A percentile compares a stretch with the other conserved stretches of the same genome.
Conservation (phyloP, 768 basidiomycete species). For the Exidia glandulosa region DNA sequence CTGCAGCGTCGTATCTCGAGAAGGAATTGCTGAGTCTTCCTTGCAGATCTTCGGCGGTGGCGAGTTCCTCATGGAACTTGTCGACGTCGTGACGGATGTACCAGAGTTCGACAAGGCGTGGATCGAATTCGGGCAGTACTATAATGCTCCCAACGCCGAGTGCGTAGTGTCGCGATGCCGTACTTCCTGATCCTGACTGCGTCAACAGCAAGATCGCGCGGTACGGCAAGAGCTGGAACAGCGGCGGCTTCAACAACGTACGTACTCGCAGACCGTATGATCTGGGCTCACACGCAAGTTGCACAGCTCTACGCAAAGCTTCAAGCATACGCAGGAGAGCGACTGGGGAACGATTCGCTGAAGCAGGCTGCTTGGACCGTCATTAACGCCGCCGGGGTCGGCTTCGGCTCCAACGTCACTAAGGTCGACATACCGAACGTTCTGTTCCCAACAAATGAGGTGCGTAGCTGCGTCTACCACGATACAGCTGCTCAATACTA, state of each 20-base stretch:
- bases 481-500: neutral
- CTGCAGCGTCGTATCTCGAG: neutral
- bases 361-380: conserved; percentile 2
- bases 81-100: neutral
- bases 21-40: neutral
- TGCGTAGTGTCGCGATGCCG: neutral
- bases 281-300: neutral
- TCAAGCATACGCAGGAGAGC: neutral
- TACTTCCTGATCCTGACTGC: neutral
- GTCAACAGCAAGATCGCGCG: neutral
- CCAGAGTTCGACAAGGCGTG: neutral
- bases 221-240: neutral
- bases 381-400: conserved; percentile 6
- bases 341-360: neutral
- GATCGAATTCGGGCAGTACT: neutral
- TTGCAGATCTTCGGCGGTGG: neutral
- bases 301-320: conserved; percentile 1
- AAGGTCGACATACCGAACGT: neutral
- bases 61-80: neutral
- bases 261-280: neutral
- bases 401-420: conserved; percentile 1
- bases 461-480: neutral
- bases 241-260: neutral
- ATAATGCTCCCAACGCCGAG: neutral
- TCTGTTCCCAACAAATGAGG: neutral